Evolutionary conservation across 2,329 filamentous ascomycete species (phyloP).

Genomic region (Arthrobotrys pseudoclavata): DNA sequence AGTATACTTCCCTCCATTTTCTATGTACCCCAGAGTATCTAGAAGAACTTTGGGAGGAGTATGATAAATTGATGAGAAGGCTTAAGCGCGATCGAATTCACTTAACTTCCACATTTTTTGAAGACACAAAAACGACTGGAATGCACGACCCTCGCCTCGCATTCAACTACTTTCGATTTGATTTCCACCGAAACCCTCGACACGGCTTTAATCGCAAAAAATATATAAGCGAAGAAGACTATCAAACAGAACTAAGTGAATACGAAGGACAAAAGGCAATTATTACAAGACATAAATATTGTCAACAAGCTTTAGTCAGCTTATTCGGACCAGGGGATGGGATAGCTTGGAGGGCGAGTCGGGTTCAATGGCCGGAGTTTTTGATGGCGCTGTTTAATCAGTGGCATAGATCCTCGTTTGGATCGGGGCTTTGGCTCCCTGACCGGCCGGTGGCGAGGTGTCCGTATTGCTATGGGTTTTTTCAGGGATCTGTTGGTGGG

Average conservation of each 20-base stretch:
- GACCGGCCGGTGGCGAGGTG: constrained; percentile 17
- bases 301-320: constrained; percentile 7
- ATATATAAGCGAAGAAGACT: neutral
- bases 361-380: constrained; percentile 21
- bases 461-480: constrained; percentile 19
- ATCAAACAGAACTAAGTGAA: neutral
- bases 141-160: neutral
- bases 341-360: neutral
- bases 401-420: constrained; percentile 10
- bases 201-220: neutral
- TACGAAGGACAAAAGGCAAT: constrained; percentile 18
- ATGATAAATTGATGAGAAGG: constrained; percentile 9
- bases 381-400: constrained; percentile 16
- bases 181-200: neutral
- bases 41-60: constrained; percentile 2
- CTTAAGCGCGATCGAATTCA: neutral
- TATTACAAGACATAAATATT: constrained; percentile 11
- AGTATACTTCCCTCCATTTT: constrained; percentile 26
- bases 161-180: constrained; percentile 4
- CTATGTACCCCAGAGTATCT: constrained; percentile 12
- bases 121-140: neutral
- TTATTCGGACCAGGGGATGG: constrained; percentile 29
- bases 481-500: constrained; percentile 7
- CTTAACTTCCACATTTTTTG: neutral
- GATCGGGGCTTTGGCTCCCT: constrained; percentile 20